These are phyloP conservation scores for Solanum chacoense DNA, from an alignment of 305 asterid genomes.

Conservation along the genomic window DNA sequence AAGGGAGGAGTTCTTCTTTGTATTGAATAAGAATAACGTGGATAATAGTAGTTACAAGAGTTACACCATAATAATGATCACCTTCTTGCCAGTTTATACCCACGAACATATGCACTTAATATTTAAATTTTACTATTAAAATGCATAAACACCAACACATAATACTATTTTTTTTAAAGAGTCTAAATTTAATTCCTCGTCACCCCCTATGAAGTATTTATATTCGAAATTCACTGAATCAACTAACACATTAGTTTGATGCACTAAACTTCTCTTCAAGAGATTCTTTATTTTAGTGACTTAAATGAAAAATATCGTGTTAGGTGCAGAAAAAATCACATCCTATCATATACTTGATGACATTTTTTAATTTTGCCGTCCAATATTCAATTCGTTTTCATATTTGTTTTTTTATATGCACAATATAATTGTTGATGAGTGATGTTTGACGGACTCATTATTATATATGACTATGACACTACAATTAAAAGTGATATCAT, in stretches of 20 bases:
- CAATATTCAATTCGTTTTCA: no score
- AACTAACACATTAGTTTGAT: fast-evolving
- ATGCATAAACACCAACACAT: no score
- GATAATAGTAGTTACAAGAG: no score
- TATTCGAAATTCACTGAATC: background rate
- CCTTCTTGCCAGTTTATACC: no score
- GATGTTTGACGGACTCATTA: background rate
- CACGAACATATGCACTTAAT: no score
- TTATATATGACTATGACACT: background rate
- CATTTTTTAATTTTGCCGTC: background rate
- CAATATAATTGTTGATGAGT: background rate
- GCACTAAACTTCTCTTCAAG: background rate
- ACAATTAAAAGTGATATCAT: fast-evolving
- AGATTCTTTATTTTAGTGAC: background rate
- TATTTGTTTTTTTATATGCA: background rate
- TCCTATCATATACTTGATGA: background rate
- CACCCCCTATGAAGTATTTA: background rate
- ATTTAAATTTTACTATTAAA: no score
- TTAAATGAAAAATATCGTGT: background rate
- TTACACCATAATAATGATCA: no score
- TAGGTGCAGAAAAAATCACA: background rate
- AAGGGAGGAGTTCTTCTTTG: no score
- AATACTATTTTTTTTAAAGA: no score
- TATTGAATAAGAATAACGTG: no score
- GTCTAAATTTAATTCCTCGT: no score